Percentiles rank a stretch among this genome's conserved stretches.
Evolutionary conservation across 2,329 filamentous ascomycete genomes (phyloP).

Genomic region (Rhynchosporium agropyri): DNA sequence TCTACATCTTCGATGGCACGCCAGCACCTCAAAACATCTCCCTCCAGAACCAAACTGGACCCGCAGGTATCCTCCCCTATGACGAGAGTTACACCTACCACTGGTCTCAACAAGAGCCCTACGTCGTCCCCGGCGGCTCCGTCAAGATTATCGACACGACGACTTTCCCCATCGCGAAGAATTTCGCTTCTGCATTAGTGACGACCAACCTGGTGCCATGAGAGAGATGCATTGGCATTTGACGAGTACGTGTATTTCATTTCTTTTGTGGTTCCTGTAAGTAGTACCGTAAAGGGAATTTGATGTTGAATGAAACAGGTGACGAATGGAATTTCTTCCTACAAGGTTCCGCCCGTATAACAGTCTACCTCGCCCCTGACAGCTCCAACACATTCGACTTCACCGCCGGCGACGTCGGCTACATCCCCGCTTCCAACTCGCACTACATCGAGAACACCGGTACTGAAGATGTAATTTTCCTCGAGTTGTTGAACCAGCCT

Average conservation of each 20-base stretch:
- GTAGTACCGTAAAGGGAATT: no score
- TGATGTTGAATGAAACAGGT: constrained; percentile 36
- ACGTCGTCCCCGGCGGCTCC: constrained; percentile 55
- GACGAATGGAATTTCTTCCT: constrained; percentile 67
- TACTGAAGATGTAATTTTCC: constrained; percentile 57
- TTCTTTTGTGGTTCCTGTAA: not conserved
- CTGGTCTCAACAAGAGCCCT: constrained; percentile 49
- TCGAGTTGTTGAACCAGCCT: constrained; percentile 59
- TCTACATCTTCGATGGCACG: constrained; percentile 58
- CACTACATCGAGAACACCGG: constrained; percentile 67
- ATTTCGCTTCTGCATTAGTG: constrained; percentile 72
- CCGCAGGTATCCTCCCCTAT: constrained; percentile 47
- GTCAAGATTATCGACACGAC: constrained; percentile 62
- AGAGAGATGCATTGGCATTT: constrained; percentile 50
- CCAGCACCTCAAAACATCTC: constrained; percentile 50
- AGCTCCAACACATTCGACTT: constrained; percentile 44
- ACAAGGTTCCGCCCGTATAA: constrained; percentile 57
- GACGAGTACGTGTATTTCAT: not conserved
- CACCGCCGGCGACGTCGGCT: constrained; percentile 57
- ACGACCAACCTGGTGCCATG: constrained; percentile 60
- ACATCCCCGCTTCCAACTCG: constrained; percentile 55
- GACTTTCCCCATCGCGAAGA: constrained; percentile 68
- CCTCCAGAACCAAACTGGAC: constrained; percentile 50
- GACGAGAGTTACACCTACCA: constrained; percentile 52
- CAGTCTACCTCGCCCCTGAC: constrained; percentile 55